Conservation (phyloP, 1,139 yeast species). For the Waltiozyma sp. region DNA sequence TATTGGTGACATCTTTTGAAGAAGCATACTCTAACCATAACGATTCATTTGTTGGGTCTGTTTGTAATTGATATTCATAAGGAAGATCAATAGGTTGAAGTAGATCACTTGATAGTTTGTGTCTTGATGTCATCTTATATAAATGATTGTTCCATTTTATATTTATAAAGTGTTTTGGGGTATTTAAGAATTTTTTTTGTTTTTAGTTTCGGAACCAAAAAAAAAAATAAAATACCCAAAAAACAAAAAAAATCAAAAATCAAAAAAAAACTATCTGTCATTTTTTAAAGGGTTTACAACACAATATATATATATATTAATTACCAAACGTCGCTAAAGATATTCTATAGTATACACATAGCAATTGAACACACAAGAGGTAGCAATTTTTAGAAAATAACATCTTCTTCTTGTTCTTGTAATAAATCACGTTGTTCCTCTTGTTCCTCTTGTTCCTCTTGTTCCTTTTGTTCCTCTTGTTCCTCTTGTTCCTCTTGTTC, state of each 20-base stretch:
- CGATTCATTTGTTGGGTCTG: constrained; percentile 31
- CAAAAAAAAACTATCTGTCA: too few species aligned
- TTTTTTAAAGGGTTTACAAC: too few species aligned
- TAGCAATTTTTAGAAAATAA: constrained; percentile 36
- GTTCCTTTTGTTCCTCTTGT: constrained; percentile 12
- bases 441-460: constrained; percentile 7
- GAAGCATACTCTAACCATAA: constrained; percentile 47
- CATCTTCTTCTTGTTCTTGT: constrained; percentile 37
- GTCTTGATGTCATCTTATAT: not conserved
- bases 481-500: constrained; percentile 7
- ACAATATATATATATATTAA: too few species aligned
- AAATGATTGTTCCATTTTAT: too few species aligned
- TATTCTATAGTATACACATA: too few species aligned
- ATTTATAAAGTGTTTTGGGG: not conserved
- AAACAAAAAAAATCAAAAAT: too few species aligned
- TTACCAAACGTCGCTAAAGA: too few species aligned
- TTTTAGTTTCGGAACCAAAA: too few species aligned
- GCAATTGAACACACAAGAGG: too few species aligned
- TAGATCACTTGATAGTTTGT: not conserved
- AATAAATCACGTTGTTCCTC: constrained; percentile 21
- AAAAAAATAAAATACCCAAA: too few species aligned
- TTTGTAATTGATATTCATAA: constrained; percentile 36
- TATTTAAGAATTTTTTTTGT: too few species aligned
- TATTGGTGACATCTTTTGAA: constrained; percentile 20
- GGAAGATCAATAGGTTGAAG: constrained; percentile 27